Evolutionary conservation across 306 rosid species (phyloP), one percentile per base, ranked within the genome.

Genomic region (Canavalia gladiata): DNA sequence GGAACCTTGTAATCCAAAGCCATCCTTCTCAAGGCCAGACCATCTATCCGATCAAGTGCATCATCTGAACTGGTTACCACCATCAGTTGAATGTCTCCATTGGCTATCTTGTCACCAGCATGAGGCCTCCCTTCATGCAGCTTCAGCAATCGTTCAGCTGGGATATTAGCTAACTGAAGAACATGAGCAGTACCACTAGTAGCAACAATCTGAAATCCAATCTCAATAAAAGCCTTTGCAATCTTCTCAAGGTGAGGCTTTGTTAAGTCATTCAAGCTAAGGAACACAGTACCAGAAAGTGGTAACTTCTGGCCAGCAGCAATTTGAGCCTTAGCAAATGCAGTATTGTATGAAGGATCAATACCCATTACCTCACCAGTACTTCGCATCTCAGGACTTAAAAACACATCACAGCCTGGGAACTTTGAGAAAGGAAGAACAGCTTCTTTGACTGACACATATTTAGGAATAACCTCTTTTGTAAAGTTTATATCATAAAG

Each of bases 361-460:
- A 94, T 89, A 68, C 99, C 99, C 98, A 93, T 96, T 68, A 96
- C 99, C 92, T 96, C 99, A 51, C 98, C 98, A 2, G 99, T 96
- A 87, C 99, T 96, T 39, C 98, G 92, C 99, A 96, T 96, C 91
- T 96, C 99, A 49, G 98, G 99, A 75, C 99, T 97, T 34, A 96
- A 85, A 84, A 93, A 85, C 65, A 96, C 91, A 49, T 94, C 98
- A 30, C 97, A 90, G 51, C 99, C 99, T 30, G 87, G 97, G 85
- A 96, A 96, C 89, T 96, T 96, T 54, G 92, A 93, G 54, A 96
- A 94, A 4, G 99, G 99, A 88, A 96, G 98, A 83, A 94, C 97
- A 12, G 99, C 99, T 90, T 96, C 98, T 84, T 96, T 96, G 76
- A 96, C 96, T 0, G 99, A 93, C 69, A 96, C 89, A 33, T 94